Conservation (phyloP, 2,329 filamentous ascomycete genomes). For the Chrysosporium keratinophilum region DNA sequence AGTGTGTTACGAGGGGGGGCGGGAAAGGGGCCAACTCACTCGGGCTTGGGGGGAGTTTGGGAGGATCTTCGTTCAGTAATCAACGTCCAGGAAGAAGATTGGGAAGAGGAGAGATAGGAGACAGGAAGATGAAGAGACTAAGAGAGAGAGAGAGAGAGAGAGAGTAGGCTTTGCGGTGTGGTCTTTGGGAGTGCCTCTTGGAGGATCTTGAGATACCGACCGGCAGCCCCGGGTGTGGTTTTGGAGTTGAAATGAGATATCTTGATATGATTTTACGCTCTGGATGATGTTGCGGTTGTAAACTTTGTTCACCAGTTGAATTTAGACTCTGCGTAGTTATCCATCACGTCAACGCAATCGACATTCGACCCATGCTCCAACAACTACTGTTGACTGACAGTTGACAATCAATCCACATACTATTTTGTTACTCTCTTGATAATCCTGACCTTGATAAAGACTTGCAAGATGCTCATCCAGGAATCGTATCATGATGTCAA, state of each 20-base stretch:
- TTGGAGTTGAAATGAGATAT: background rate
- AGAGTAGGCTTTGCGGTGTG: background rate
- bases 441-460: background rate
- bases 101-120: background rate
- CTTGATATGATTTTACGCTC: background rate
- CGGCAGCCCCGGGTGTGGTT: background rate
- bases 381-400: background rate
- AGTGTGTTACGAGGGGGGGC: no score
- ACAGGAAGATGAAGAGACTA: no score
- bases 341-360: background rate
- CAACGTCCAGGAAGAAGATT: background rate
- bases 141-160: no score
- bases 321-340: background rate
- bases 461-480: conserved; percentile 46
- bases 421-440: background rate
- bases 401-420: no score
- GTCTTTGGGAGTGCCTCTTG: no score
- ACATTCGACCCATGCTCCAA: background rate
- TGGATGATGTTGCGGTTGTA: background rate
- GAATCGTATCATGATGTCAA: conserved; percentile 51
- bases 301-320: no score
- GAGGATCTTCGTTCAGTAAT: background rate
- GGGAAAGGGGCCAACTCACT: no score
- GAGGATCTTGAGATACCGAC: no score
- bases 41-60: background rate